Evolutionary conservation across 306 rosid genomes (phyloP), one percentile per base, ranked within the genome.

Genomic region (Potentilla sterilis): DNA sequence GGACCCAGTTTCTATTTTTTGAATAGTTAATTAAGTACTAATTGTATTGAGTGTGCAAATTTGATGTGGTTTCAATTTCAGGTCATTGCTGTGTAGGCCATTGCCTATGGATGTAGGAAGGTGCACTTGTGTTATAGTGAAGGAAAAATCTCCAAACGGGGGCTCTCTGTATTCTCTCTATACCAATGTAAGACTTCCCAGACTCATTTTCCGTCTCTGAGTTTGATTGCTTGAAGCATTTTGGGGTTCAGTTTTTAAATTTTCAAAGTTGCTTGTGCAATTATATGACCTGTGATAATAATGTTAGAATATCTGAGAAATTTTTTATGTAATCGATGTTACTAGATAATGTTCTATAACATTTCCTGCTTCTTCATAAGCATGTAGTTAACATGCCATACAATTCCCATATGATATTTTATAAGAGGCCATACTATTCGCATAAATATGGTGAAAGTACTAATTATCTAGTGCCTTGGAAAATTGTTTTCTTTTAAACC

Each of bases 41-140:
- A 13, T 24, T 54, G 12, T 6, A 37, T 11, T 55, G n/a, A 28
- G 59, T 13, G 47, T 18, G 57, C 57, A 51, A 5, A 47, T 52
- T 61, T 57, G 63, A 41, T 76, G 24, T 40, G 9, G 63, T 46
- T 74, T 77, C 82, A 89, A 96, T 46, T 74, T 77, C 82, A 89
- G 98, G 87, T 87, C 95, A 32, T 81, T 94, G 86, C 72, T 94
- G 32, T 90, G 91, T 73, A 83, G 97, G 81, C 92, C 95, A 52
- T 85, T 94, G 87, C 97, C 98, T 41, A 42, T 86, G 71, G 98
- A 94, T 81, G 84, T 92, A 22, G 98, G 98, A 75, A 86, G 75
- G 73, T 94, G 97, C 76, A 92, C 96, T 1, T 90, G 97, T 77
- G 87, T 94, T 10, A 87, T 94, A 78, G 87, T 88, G 68, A 92